Base-by-base conservation (phyloP, 2,329 filamentous ascomycete species). In the Pseudogymnoascus sp. region DNA sequence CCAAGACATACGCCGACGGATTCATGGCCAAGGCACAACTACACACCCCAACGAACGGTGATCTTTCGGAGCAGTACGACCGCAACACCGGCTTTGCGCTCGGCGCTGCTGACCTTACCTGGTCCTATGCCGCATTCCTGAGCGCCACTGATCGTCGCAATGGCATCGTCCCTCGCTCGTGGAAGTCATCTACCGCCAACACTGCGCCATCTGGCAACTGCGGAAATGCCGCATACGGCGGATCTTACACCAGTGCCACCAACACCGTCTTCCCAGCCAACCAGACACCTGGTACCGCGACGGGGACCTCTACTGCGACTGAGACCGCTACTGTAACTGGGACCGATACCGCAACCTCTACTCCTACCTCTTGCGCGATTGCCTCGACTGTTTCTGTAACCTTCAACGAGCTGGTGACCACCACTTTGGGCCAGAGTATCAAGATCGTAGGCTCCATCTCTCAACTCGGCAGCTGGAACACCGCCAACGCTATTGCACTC, bases 121-220 rank as follows among this genome's bases (percentile, higher is more conserved):
- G 88, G 88, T 89, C 86, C 0, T 90, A 90, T 67, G 86, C 87
- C 1, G 81, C 87, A 0, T 87, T 91, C 73, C 76, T 91, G 60
- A 88, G 87, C 0, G 82, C 83, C 19, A 76, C 78, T 23, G 80
- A 80, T 50, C 82, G 86, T 38, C 82, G 86, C 56, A 79, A 79
- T 56, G 80, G 80, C 19, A 69, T 81, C 13, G 73, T 86, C 6
- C 84, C 86, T 1, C 76, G 79, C 0, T 80, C 83, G 6, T 89
- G 86, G 86, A 78, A 78, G 2, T 79, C 75, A 31, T 66, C 77
- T 2, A 79, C 77, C 64, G 35, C 35, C 6, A 38, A 38, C 7
- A 38, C 35, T n/a, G 35, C 15, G 6, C 35, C 35, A 31, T 31
- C 31, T 38, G 35, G 35, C 15, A 38, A 7, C 35, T 38, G 35